phyloP scores from a whole-genome alignment of 2,329 filamentous ascomycete species.

The Scolecobasidium constrictum region DNA sequence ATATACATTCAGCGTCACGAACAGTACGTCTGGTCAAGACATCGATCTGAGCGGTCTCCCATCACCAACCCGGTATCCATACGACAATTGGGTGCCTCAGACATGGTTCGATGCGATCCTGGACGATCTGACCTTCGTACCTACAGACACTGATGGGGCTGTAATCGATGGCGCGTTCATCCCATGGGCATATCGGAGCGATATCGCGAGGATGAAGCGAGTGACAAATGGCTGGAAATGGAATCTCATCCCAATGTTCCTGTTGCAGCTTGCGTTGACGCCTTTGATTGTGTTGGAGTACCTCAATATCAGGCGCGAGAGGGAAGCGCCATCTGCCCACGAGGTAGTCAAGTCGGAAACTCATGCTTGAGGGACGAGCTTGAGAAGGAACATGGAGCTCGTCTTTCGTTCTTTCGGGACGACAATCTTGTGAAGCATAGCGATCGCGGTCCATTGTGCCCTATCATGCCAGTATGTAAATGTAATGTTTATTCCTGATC shows the following conservation, averaged over 20 bases:
- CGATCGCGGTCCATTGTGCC: too few species aligned
- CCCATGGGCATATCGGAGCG: slow-evolving; percentile 10
- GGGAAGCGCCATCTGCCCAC: too few species aligned
- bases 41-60: slow-evolving; percentile 16
- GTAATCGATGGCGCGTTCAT: slow-evolving; percentile 10
- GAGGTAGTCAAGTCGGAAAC: too few species aligned
- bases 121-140: slow-evolving; percentile 1
- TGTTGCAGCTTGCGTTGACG: slow-evolving; percentile 14
- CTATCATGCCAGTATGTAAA: too few species aligned
- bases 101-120: slow-evolving; percentile 19
- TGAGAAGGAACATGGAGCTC: too few species aligned
- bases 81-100: slow-evolving; percentile 18
- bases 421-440: too few species aligned
- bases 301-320: not conserved
- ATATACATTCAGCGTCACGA: slow-evolving; percentile 17
- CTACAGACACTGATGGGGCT: slow-evolving; percentile 8
- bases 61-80: slow-evolving; percentile 17
- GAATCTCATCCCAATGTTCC: slow-evolving; percentile 20
- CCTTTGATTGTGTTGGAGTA: slow-evolving; percentile 7
- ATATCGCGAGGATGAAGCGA: slow-evolving; percentile 14
- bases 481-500: too few species aligned
- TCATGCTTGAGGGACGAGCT: too few species aligned
- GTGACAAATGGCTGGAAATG: slow-evolving; percentile 17
- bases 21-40: slow-evolving; percentile 13
- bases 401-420: too few species aligned